Evolutionary conservation across 2,329 filamentous ascomycete species (phyloP), one percentile per base, ranked within the genome.

Genomic region (Fusarium buharicum): DNA sequence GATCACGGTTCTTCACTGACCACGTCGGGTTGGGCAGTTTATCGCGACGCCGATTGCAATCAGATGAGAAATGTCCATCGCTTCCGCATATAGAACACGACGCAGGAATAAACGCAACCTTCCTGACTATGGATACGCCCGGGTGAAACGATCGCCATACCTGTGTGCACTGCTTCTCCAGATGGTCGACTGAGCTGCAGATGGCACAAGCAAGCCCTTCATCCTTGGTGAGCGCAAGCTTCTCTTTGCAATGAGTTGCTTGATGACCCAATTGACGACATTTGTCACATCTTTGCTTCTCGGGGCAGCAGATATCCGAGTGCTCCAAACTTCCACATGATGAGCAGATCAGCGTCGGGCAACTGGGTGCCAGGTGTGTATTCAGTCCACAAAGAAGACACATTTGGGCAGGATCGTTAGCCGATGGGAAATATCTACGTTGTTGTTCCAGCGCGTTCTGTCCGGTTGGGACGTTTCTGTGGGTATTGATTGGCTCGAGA

Each of bases 211-310:
- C 80, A 41, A 82, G 76, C 18, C 80, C 79, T 51, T 88, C 85
- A 14, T 80, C 79, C 59, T 81, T 81, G 14, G 81, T 76, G 46
- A 82, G 64, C 3, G 74, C 72, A 37, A 90, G 78, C 58, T 86
- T 85, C 60, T 89, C 85, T 2, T 74, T 67, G 69, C 89, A 92
- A 8, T 75, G 65, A 1, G 73, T 66, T 16, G 75, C 73, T 46
- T 69, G 66, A 68, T 92, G 90, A 10, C 89, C 89, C 38, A 83
- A 77, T 72, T 88, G 84, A 43, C 79, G 82, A 73, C 90, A 92
- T 69, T 85, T 86, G 44, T 67, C 70, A 70, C 86, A 89, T 58
- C 84, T 79, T 30, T 73, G 72, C 30, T 77, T 78, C 6, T 74
- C 76, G 11, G 84, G 82, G 62, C 86, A 89, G 50, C 73, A 76